Base-by-base conservation (phyloP, 2,329 filamentous ascomycete genomes). In the Sclerotinia borealis region DNA sequence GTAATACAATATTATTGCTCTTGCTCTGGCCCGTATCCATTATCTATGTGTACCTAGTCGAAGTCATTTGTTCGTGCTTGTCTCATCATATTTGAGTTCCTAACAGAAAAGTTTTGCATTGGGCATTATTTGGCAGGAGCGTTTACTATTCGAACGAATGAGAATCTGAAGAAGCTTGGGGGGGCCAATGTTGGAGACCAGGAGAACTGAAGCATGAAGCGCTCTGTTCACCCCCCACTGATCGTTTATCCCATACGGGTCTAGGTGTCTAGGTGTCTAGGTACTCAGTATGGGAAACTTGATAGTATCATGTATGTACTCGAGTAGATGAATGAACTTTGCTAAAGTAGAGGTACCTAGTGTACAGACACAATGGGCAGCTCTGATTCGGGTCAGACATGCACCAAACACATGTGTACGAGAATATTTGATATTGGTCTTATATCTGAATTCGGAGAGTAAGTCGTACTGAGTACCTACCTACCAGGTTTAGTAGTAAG, bases 11-110 rank as follows among this genome's bases (percentile, higher is more conserved):
- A 36, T 13, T 36, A 52, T 25, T 52, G 25, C n/a, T 37, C 29
- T 11, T 5, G n/a, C 19, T 56, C n/a, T n/a, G n/a, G n/a, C n/a
- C n/a, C n/a, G n/a, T n/a, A n/a, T n/a, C n/a, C 45, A 29, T 17
- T 31, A 51, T 60, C 6, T 41, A 5, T 51, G 22, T 34, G 31
- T 27, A 34, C 27, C 47, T 54, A 36, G 47, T 11, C 19, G 58
- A 39, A 52, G 15, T n/a, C 45, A 22, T 41, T 61, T 19, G 36
- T 54, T 37, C 50, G 37, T 39, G 37, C 36, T 39, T 61, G 59
- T 61, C 59, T 61, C 59, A 61, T 61, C 47, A 54, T 49, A 31
- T 61, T 17, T 49, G 51, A 60, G 59, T 51, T 43, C 45, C 48
- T 31, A 62, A 56, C 50, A 45, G 47, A 36, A 29, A 55, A 48